Evolutionary conservation across 495 filamentous ascomycete species (phyloP).

Genomic region (Cairneyella variabilis): DNA sequence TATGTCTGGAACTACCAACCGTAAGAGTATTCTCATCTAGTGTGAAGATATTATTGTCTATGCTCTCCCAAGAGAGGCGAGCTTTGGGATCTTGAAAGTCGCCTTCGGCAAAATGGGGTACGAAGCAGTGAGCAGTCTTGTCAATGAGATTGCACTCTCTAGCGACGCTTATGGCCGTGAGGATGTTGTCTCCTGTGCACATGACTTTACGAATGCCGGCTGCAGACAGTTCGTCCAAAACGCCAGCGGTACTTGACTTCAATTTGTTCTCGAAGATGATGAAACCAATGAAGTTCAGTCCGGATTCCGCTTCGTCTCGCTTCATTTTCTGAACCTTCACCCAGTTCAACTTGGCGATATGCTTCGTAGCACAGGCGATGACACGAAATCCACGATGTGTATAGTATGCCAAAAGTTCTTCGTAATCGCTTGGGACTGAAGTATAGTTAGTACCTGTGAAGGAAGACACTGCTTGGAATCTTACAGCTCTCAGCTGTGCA

Average conservation of each 20-base stretch:
- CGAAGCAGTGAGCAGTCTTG: conserved; percentile 78
- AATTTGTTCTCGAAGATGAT: conserved; percentile 99
- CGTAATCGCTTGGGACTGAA: conserved; percentile 83
- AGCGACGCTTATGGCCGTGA: conserved; percentile 95
- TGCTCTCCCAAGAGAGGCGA: conserved; percentile 82
- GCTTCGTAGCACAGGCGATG: conserved; percentile 92
- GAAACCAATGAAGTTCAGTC: conserved; percentile 86
- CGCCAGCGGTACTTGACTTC: conserved; percentile 72
- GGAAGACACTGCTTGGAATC: no score
- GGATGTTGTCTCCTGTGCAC: conserved; percentile 98
- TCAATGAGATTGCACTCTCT: conserved; percentile 86
- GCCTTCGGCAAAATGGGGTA: conserved; percentile 80
- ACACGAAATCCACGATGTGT: conserved; percentile 95
- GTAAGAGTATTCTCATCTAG: conserved; percentile 75
- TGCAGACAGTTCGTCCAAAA: conserved; percentile 77
- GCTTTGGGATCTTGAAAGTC: conserved; percentile 63
- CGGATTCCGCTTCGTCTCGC: conserved; percentile 74
- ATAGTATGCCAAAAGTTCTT: conserved; percentile 81
- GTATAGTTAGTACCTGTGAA: conserved; percentile 18
- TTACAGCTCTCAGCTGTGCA: conserved; percentile 75
- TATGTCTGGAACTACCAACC: conserved; percentile 42
- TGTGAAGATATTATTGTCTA: conserved; percentile 72
- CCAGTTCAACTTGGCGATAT: conserved; percentile 83
- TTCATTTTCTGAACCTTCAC: conserved; percentile 92
- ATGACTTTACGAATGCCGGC: conserved; percentile 90